Conservation (phyloP, 2,329 filamentous ascomycete genomes). For the Fusarium duplospermum region DNA sequence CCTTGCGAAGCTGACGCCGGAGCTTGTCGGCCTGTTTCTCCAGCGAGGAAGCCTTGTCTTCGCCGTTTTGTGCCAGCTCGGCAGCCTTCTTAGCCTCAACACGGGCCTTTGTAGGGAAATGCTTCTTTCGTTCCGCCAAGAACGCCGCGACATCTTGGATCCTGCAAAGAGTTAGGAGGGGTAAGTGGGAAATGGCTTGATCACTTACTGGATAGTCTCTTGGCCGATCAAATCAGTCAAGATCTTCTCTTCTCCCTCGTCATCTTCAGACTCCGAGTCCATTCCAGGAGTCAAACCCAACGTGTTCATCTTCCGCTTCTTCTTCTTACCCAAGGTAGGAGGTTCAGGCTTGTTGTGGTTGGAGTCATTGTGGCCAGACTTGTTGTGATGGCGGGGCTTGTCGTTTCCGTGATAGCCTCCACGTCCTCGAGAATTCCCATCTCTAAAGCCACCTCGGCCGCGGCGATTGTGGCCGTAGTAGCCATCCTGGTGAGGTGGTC, state of each 20-base stretch:
- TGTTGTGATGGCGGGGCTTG: conserved; percentile 52
- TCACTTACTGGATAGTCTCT: conserved; percentile 66
- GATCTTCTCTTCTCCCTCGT: conserved; percentile 78
- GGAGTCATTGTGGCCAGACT: conserved; percentile 50
- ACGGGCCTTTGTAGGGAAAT: conserved; percentile 82
- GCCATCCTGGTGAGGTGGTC: conserved; percentile 48
- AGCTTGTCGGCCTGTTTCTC: conserved; percentile 72
- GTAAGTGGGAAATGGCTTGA: neutral
- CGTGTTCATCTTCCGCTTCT: conserved; percentile 78
- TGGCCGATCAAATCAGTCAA: conserved; percentile 66
- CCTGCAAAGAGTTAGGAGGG: conserved; percentile 48
- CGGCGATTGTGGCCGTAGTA: conserved; percentile 52
- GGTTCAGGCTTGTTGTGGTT: conserved; percentile 52
- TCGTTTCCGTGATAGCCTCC: conserved; percentile 59
- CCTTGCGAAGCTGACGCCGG: conserved; percentile 73
- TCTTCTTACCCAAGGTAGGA: conserved; percentile 69
- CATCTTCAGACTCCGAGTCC: conserved; percentile 73
- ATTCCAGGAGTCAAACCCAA: conserved; percentile 77
- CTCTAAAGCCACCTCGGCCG: conserved; percentile 51
- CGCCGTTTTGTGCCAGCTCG: conserved; percentile 57
- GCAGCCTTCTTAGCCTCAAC: conserved; percentile 71
- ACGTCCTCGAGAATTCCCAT: conserved; percentile 56
- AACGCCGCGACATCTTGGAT: conserved; percentile 80
- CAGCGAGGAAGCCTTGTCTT: conserved; percentile 71
- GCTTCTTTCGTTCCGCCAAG: conserved; percentile 82